phyloP scores from a whole-genome alignment of 176 grass and related monocot species.

The Lolium perenne region DNA sequence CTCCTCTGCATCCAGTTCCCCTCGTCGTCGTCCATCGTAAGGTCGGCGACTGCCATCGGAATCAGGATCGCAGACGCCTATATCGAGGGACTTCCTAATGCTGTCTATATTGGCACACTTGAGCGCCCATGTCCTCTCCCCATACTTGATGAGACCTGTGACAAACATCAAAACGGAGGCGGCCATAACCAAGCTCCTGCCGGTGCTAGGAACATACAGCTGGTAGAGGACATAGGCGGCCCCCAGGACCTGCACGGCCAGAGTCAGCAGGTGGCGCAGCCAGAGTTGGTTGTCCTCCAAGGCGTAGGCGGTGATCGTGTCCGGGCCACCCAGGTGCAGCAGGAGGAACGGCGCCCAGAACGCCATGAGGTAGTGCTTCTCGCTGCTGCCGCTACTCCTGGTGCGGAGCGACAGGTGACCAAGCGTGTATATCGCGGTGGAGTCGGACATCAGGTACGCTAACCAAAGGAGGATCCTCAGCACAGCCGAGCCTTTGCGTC shows the following conservation, averaged over 20 bases:
- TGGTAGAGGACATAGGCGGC: not conserved
- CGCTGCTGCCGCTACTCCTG: not conserved
- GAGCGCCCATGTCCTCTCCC: not conserved
- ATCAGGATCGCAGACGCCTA: not conserved
- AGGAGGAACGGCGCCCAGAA: not conserved
- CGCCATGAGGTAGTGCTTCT: not conserved
- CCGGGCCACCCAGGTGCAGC: too few relatives aligned
- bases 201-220: not conserved
- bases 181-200: not conserved
- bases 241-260: too few relatives aligned
- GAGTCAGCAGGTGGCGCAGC: too few relatives aligned
- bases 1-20: not conserved
- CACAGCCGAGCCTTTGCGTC: not conserved
- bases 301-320: too few relatives aligned
- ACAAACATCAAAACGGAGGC: not conserved
- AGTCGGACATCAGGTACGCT: not conserved
- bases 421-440: not conserved
- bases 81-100: not conserved
- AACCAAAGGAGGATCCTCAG: not conserved
- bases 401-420: not conserved
- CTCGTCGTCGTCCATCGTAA: too few relatives aligned
- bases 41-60: too few relatives aligned
- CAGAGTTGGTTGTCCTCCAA: too few relatives aligned
- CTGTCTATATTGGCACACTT: not conserved
- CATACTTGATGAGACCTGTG: not conserved